Evolutionary conservation across 2,329 filamentous ascomycete genomes (phyloP).

Genomic region (Aspergillus felis): DNA sequence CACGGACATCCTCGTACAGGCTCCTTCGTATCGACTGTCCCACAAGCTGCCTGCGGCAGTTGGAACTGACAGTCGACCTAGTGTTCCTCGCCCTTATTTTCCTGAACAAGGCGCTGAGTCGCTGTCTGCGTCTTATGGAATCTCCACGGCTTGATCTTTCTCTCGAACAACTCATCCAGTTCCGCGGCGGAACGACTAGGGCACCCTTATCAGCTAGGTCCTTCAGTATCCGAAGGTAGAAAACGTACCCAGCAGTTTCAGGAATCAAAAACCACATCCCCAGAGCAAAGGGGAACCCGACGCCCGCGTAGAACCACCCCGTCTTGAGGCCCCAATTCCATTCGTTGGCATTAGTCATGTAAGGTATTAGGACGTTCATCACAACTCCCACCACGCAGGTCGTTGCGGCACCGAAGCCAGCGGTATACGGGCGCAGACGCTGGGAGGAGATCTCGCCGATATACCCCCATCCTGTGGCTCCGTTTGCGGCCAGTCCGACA

Average conservation of each 20-base stretch:
- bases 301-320: slow-evolving; percentile 8
- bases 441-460: slow-evolving; percentile 37
- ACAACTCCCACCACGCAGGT: slow-evolving; percentile 6
- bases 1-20: no score
- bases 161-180: slow-evolving; percentile 26
- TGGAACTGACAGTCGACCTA: no score
- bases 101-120: slow-evolving; percentile 5
- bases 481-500: slow-evolving; percentile 22
- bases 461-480: slow-evolving; percentile 27
- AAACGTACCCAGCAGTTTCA: slow-evolving; percentile 4
- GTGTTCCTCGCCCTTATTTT: no score
- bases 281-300: slow-evolving; percentile 5
- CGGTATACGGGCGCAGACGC: slow-evolving; percentile 24
- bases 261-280: slow-evolving; percentile 12
- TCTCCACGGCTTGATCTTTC: slow-evolving; percentile 24
- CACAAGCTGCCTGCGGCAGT: no score
- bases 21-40: no score
- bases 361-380: slow-evolving; percentile 7
- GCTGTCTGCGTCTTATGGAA: slow-evolving; percentile 14
- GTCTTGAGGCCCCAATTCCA: slow-evolving; percentile 11
- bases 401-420: slow-evolving; percentile 6
- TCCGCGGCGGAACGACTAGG: slow-evolving; percentile 11
- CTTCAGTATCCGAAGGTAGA: not conserved
- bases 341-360: slow-evolving; percentile 11
- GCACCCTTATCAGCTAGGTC: not conserved